phyloP scores from a whole-genome alignment of 1,284 basidiomycete genomes.

The Heterobasidion parviporum region DNA sequence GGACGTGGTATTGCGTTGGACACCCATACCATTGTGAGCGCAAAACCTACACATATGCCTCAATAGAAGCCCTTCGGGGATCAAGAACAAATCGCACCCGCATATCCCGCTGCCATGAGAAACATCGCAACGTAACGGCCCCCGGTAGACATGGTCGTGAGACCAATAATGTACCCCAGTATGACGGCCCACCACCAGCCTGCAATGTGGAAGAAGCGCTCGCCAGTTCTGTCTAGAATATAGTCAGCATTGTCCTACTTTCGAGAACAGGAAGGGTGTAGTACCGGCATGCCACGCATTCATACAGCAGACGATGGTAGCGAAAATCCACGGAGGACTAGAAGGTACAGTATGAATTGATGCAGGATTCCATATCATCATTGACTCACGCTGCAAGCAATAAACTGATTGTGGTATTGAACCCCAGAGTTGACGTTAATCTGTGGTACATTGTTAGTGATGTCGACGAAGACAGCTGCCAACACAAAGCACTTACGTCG shows the following conservation, averaged over 20 bases:
- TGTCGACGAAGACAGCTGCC: too few species aligned
- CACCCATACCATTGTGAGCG: conserved; percentile 56
- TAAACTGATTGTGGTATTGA: conserved; percentile 48
- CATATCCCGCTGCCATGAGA: not conserved
- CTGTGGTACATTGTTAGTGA: conserved; percentile 20
- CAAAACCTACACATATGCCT: conserved; percentile 33
- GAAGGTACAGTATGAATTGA: not conserved
- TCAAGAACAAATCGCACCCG: not conserved
- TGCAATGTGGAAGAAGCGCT: conserved; percentile 62
- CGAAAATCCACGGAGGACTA: conserved; percentile 59
- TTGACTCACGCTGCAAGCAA: conserved; percentile 52
- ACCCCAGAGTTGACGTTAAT: conserved; percentile 59
- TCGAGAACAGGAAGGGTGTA: not conserved
- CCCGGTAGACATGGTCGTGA: conserved; percentile 43
- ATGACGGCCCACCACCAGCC: conserved; percentile 52
- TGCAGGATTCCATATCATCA: conserved; percentile 9
- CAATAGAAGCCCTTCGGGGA: too few species aligned
- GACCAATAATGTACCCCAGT: conserved; percentile 53
- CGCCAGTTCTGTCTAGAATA: conserved; percentile 44
- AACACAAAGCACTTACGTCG: conserved; percentile 36
- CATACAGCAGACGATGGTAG: conserved; percentile 43
- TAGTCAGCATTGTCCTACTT: not conserved
- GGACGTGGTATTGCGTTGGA: conserved; percentile 56
- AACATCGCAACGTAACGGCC: conserved; percentile 49
- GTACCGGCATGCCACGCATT: conserved; percentile 63